These are phyloP conservation scores for Malus sieversii DNA, from an alignment of 306 rosid genomes.

Conservation along the genomic window DNA sequence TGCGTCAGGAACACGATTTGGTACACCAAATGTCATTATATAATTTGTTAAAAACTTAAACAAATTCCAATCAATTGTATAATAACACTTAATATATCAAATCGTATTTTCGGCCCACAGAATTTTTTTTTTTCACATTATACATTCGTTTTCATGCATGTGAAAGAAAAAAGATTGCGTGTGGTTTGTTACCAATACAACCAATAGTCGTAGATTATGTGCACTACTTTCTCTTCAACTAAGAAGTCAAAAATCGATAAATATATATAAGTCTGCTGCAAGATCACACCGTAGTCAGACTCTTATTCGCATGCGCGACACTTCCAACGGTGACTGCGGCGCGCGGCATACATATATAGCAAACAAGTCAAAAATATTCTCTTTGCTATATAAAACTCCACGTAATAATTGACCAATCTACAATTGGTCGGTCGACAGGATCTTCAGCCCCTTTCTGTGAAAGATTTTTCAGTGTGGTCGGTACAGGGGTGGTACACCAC, in stretches of 20 bases:
- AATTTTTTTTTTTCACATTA: not conserved
- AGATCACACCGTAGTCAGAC: not conserved
- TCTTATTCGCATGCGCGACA: constrained; percentile 50
- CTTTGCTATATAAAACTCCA: not conserved
- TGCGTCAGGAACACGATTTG: too few relatives aligned
- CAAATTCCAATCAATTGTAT: too few relatives aligned
- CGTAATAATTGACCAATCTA: constrained; percentile 5
- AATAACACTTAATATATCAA: too few relatives aligned
- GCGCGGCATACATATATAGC: not conserved
- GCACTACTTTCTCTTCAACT: not conserved
- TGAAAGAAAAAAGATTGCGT: not conserved
- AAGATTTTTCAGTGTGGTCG: too few relatives aligned
- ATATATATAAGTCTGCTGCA: not conserved
- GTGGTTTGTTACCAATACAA: not conserved
- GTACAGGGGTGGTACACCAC: rapidly evolving
- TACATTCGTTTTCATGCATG: not conserved
- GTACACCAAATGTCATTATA: too few relatives aligned
- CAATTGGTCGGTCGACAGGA: constrained; percentile 19
- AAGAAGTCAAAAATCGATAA: not conserved
- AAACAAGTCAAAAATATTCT: constrained; percentile 1
- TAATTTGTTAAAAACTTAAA: too few relatives aligned
- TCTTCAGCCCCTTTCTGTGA: constrained; percentile 8
- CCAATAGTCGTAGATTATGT: not conserved
- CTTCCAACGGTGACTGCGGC: constrained; percentile 36
- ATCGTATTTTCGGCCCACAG: rapidly evolving